phyloP scores from a whole-genome alignment of 345 rosid genomes.

The Pistacia atlantica region DNA sequence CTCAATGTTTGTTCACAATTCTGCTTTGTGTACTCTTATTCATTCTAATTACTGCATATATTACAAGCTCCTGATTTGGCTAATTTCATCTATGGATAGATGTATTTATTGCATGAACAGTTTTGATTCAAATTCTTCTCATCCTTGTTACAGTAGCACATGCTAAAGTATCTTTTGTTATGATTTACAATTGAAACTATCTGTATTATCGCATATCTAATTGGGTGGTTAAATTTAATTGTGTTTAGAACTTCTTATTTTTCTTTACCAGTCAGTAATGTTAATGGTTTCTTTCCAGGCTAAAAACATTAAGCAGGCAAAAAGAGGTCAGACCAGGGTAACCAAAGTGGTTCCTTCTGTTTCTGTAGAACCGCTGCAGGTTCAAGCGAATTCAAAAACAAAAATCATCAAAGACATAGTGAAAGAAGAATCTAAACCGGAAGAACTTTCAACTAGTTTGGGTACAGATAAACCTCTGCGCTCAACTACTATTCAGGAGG shows the following conservation, averaged over 20 bases:
- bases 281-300: slow-evolving; percentile 40
- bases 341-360: slow-evolving; percentile 48
- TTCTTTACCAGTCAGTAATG: not conserved
- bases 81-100: not conserved
- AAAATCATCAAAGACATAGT: slow-evolving; percentile 19
- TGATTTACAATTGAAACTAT: not conserved
- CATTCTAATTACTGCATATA: not conserved
- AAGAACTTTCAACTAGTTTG: slow-evolving; percentile 14
- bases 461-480: slow-evolving; percentile 28
- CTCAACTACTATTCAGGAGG: slow-evolving; percentile 15
- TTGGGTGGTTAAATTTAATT: not conserved
- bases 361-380: slow-evolving; percentile 23
- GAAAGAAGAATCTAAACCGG: slow-evolving; percentile 19
- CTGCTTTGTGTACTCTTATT: not conserved
- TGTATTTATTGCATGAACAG: not conserved
- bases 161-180: not conserved
- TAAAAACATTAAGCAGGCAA: slow-evolving; percentile 45
- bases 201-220: slow-evolving; percentile 8
- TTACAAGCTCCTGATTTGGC: not conserved
- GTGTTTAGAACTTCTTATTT: not conserved
- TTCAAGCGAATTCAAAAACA: slow-evolving; percentile 27
- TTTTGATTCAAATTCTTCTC: not conserved
- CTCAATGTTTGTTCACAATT: slow-evolving; percentile 5
- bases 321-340: slow-evolving; percentile 38
- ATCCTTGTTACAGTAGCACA: not conserved